phyloP scores from a whole-genome alignment of 306 rosid species.

The Purshia tridentata region DNA sequence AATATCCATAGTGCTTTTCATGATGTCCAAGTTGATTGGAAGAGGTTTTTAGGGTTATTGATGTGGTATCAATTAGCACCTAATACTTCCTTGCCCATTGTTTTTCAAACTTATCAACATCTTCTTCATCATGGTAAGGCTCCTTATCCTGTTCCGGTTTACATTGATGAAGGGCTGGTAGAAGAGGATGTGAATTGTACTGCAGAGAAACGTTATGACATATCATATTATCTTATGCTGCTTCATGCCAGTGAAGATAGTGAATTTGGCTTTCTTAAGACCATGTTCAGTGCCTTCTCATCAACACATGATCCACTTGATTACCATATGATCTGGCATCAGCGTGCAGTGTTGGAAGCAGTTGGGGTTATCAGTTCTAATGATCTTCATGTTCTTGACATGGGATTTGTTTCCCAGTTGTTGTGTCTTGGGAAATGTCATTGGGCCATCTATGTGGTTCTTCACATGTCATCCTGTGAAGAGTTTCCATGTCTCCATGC shows the following conservation, averaged over 20 bases:
- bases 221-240: conserved; percentile 93
- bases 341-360: conserved; percentile 79
- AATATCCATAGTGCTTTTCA: conserved; percentile 63
- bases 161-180: conserved; percentile 66
- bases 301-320: conserved; percentile 94
- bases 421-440: conserved; percentile 84
- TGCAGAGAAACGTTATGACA: conserved; percentile 55
- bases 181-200: conserved; percentile 45
- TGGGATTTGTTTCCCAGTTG: conserved; percentile 81
- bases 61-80: conserved; percentile 91
- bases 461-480: conserved; percentile 74
- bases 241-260: conserved; percentile 73
- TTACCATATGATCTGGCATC: conserved; percentile 99
- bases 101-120: conserved; percentile 69
- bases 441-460: conserved; percentile 96
- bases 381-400: conserved; percentile 91
- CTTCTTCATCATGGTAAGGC: conserved; percentile 75
- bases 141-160: conserved; percentile 86
- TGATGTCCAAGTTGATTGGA: conserved; percentile 76
- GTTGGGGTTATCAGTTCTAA: conserved; percentile 74
- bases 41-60: conserved; percentile 85
- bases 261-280: conserved; percentile 54
- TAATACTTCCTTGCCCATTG: conserved; percentile 57
- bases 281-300: conserved; percentile 87
- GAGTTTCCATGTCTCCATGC: conserved; percentile 83